phyloP scores from a whole-genome alignment of 805 yeast genomes.

The Lipomyces starkeyi region DNA sequence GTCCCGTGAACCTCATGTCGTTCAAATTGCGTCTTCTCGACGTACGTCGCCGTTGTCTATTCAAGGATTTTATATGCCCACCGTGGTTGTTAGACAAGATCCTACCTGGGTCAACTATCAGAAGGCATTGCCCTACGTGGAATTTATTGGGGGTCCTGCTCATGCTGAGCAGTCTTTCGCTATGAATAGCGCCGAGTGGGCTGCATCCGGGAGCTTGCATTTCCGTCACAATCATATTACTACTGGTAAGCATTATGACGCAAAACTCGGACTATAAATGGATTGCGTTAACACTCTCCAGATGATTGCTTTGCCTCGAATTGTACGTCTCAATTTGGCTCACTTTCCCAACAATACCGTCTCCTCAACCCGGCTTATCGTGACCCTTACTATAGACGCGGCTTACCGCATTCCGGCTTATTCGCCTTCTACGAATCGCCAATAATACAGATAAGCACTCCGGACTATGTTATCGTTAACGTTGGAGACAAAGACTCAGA shows the following conservation, averaged over 20 bases:
- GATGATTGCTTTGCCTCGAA: conserved; percentile 12
- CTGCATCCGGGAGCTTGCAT: conserved; percentile 28
- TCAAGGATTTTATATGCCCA: conserved; percentile 25
- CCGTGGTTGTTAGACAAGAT: conserved; percentile 28
- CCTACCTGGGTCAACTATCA: conserved; percentile 19
- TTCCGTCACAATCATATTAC: conserved; percentile 33
- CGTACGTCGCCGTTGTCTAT: conserved; percentile 28
- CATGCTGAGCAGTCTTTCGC: conserved; percentile 17
- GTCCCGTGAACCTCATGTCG: conserved; percentile 28
- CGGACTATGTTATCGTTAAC: conserved; percentile 29
- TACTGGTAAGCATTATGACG: conserved; percentile 7
- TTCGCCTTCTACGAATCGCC: conserved; percentile 21
- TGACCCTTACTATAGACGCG: conserved; percentile 25
- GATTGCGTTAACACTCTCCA: neutral
- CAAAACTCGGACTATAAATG: neutral
- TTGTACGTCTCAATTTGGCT: conserved; percentile 9
- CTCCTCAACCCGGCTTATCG: conserved; percentile 26
- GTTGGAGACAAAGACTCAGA: conserved; percentile 29
- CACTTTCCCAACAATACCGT: conserved; percentile 27
- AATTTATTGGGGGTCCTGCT: conserved; percentile 33
- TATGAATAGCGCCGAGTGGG: conserved; percentile 23
- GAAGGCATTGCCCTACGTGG: conserved; percentile 29
- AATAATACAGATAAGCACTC: conserved; percentile 22
- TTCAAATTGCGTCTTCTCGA: conserved; percentile 29
- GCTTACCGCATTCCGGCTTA: conserved; percentile 29